Conservation (phyloP, 495 filamentous ascomycete species). For the Aspergillus bridgeri region DNA sequence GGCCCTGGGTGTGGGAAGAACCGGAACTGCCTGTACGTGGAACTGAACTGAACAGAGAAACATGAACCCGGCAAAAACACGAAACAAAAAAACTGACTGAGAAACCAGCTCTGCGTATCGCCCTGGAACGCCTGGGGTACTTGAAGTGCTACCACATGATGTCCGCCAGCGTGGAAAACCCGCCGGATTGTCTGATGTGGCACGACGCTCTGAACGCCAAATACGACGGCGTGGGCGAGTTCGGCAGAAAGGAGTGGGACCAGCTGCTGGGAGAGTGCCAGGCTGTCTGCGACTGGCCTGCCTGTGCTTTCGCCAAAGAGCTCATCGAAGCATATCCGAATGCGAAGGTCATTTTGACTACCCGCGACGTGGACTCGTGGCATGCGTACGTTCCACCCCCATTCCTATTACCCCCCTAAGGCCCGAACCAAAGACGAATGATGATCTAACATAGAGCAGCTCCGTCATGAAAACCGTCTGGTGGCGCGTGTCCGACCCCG, state of each 20-base stretch:
- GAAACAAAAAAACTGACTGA: background rate
- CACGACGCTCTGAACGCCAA: constrained; percentile 63
- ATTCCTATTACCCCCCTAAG: too few species aligned
- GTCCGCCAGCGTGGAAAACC: constrained; percentile 59
- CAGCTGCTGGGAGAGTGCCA: constrained; percentile 63
- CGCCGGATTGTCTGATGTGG: constrained; percentile 59
- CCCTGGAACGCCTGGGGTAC: constrained; percentile 58
- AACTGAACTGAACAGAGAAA: constrained; percentile 3
- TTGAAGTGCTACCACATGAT: constrained; percentile 65
- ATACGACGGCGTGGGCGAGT: constrained; percentile 57
- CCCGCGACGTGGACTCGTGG: constrained; percentile 59
- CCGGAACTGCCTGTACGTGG: constrained; percentile 60
- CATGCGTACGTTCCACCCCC: constrained; percentile 43
- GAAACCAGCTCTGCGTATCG: constrained; percentile 53
- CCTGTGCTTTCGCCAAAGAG: constrained; percentile 62
- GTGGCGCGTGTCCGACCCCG: constrained; percentile 55
- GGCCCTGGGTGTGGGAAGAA: constrained; percentile 58
- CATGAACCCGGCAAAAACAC: too few species aligned
- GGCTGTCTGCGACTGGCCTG: constrained; percentile 65
- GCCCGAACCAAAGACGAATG: too few species aligned
- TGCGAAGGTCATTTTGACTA: constrained; percentile 63
- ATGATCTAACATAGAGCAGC: too few species aligned
- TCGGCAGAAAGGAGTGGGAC: constrained; percentile 64
- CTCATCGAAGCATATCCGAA: constrained; percentile 68
- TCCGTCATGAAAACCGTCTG: constrained; percentile 51